Evolutionary conservation across 495 filamentous ascomycete genomes (phyloP), one percentile per base, ranked within the genome.

Genomic region (Penicillium atrosanguineum): DNA sequence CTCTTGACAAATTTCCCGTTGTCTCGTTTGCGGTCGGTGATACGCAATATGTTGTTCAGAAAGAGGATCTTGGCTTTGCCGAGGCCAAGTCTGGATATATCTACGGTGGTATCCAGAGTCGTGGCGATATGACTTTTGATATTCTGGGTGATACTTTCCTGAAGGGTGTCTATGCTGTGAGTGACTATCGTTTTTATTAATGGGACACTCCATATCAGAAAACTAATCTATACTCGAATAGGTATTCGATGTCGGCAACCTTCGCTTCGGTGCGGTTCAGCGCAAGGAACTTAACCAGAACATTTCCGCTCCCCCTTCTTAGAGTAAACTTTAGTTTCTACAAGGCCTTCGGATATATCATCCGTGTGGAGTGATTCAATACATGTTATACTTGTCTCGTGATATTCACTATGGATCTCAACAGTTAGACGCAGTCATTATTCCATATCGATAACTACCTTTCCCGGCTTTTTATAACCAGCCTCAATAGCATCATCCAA

Each of bases 171-270:
- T 91, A 90, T 65, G 84, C 84, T 50, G 84, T 88, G 68, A 79
- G 83, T 76, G 2, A 15, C 14, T 31, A 21, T 7, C 2, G 29
- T 28, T 6, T 3, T 25, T n/a, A 9, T 25, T 7, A 8, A 25
- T 11, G 21, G 26, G 8, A 9, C 28, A 12, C 5, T 2, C 23
- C 23, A 5, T 2, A 23, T 3, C 11, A 1, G 6, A 40, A 40
- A 19, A 7, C 11, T 53, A 34, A 44, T 39, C 38, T 49, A 53
- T 44, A n/a, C 40, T 25, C 16, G 16, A 25, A 7, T 59, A 88
- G 84, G 79, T 93, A 47, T 91, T 88, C 68, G 88, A 93, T 63
- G 81, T 87, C 52, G 87, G 89, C 44, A 85, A 89, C 58, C 73
- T 60, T 59, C 82, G 80, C 18, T 86, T 92, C 59, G 88, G 88